A percentile compares a stretch with the other conserved stretches of the same genome.
Evolutionary conservation across 1,139 yeast genomes (phyloP).

Genomic region (Trichomonascaceae sp.): DNA sequence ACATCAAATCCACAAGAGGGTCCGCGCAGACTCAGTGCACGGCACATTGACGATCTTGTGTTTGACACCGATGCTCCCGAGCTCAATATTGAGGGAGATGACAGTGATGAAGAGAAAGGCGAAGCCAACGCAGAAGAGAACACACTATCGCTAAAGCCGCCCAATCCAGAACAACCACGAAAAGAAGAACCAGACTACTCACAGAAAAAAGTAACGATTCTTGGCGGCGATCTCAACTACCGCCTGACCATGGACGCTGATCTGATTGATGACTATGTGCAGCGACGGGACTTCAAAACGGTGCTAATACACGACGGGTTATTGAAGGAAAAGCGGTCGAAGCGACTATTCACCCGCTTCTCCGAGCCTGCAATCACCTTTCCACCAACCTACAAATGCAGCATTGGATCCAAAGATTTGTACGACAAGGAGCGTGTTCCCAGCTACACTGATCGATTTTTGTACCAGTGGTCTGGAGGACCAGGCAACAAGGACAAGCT

Average conservation of each 20-base stretch:
- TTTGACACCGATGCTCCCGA: constrained; percentile 13
- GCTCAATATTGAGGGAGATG: constrained; percentile 3
- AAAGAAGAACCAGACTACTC: background rate
- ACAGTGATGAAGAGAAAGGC: background rate
- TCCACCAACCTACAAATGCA: constrained; percentile 56
- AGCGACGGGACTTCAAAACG: constrained; percentile 32
- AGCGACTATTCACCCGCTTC: constrained; percentile 47
- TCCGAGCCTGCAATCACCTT: constrained; percentile 52
- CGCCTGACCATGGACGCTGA: constrained; percentile 38
- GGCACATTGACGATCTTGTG: constrained; percentile 4
- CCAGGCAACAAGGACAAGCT: constrained; percentile 8
- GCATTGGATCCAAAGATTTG: constrained; percentile 25
- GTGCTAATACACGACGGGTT: constrained; percentile 50
- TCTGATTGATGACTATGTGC: constrained; percentile 32
- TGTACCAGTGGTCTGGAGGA: too few relatives aligned
- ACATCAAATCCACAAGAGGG: too few relatives aligned
- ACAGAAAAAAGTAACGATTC: constrained; percentile 25
- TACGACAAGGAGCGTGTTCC: constrained; percentile 53
- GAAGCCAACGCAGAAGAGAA: background rate
- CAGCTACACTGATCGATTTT: constrained; percentile 67
- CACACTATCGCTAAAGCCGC: background rate
- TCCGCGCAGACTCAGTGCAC: background rate
- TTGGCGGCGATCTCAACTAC: constrained; percentile 70
- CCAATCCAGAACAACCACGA: background rate
- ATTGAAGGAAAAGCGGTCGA: constrained; percentile 36